Evolutionary conservation across 306 rosid genomes (phyloP).

Genomic region (Lotus japonicus): DNA sequence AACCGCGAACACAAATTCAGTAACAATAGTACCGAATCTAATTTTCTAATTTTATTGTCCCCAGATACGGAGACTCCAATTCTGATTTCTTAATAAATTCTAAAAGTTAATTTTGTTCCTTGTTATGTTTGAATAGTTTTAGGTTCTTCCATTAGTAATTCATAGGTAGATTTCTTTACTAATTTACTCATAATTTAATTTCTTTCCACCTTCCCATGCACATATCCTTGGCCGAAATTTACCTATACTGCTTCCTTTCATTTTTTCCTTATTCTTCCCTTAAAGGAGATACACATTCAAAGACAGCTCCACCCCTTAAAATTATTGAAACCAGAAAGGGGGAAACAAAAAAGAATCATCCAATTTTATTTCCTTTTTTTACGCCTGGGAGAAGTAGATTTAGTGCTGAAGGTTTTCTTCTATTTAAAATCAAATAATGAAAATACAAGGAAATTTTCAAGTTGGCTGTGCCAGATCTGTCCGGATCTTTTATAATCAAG

Average conservation of each 20-base stretch:
- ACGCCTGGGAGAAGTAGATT: background rate
- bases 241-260: background rate
- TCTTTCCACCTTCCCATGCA: constrained; percentile 12
- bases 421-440: background rate
- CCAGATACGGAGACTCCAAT: background rate
- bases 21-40: background rate
- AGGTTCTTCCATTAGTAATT: background rate
- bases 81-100: background rate
- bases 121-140: background rate
- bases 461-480: background rate
- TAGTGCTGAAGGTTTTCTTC: background rate
- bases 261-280: background rate
- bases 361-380: background rate
- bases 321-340: background rate
- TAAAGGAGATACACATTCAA: background rate
- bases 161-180: background rate
- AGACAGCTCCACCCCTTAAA: no score
- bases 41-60: background rate
- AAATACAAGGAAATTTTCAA: background rate
- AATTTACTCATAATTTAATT: background rate
- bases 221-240: background rate
- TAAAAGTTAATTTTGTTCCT: background rate
- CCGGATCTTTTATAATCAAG: constrained; percentile 1
- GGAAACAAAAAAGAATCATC: background rate
- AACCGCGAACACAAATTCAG: constrained; percentile 5